Evolutionary conservation across 192 early-diverging fungal genomes (phyloP).

Genomic region (Coemansia biformis): DNA sequence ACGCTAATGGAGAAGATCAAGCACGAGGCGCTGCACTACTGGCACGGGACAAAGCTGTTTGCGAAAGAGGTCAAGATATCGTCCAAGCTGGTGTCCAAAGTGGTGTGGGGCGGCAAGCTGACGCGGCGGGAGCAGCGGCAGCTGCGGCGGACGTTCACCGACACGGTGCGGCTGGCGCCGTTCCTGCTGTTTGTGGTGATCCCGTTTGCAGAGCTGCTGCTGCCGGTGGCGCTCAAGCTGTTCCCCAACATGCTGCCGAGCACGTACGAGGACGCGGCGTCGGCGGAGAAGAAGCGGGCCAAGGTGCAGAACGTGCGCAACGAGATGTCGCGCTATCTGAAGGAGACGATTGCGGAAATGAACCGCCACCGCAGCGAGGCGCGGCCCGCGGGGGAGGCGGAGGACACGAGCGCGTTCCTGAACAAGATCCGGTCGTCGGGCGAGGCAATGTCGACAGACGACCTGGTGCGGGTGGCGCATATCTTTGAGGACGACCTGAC

Average conservation of each 20-base stretch:
- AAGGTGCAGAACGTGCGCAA: conserved; percentile 88
- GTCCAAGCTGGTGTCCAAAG: conserved; percentile 63
- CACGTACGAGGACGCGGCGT: conserved; percentile 84
- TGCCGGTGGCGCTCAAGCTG: conserved; percentile 84
- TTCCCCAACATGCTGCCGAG: conserved; percentile 97
- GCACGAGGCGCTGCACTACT: conserved; percentile 84
- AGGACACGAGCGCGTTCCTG: conserved; percentile 32
- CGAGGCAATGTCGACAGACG: conserved; percentile 73
- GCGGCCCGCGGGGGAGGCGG: conserved; percentile 30
- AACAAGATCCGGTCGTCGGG: conserved; percentile 72
- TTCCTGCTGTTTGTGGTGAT: conserved; percentile 88
- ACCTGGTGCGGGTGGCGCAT: conserved; percentile 76
- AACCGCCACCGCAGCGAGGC: conserved; percentile 36
- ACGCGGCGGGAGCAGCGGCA: conserved; percentile 84
- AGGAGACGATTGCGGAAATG: conserved; percentile 90
- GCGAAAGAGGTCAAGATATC: conserved; percentile 85
- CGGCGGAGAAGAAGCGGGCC: conserved; percentile 87
- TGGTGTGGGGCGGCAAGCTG: conserved; percentile 70
- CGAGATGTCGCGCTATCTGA: conserved; percentile 92
- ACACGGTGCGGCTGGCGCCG: conserved; percentile 82
- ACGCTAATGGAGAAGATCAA: conserved; percentile 73
- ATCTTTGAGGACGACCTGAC: conserved; percentile 93
- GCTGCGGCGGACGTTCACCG: conserved; percentile 79
- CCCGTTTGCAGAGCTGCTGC: conserved; percentile 91
- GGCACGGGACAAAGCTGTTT: conserved; percentile 88